Conservation (phyloP, 176 grass and related monocot species). For the Tillandsia fasciculata region DNA sequence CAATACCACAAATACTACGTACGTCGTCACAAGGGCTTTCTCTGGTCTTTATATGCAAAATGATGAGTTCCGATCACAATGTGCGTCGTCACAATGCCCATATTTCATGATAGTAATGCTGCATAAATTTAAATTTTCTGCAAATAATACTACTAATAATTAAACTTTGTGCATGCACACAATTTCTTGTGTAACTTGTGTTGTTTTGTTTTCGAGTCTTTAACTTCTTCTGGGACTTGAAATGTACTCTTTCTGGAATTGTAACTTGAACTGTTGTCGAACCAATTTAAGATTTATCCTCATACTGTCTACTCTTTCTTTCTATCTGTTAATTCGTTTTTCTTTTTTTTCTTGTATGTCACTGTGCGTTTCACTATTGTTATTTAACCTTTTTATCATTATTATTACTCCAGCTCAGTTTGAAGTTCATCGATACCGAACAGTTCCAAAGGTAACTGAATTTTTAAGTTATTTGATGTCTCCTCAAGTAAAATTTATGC, state of each 20-base stretch:
- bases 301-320: not conserved
- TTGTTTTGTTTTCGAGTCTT: too few relatives aligned
- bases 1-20: too few relatives aligned
- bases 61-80: too few relatives aligned
- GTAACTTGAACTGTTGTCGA: not conserved
- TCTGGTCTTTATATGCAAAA: too few relatives aligned
- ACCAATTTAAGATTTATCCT: not conserved
- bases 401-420: conserved; percentile 44
- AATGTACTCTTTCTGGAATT: not conserved
- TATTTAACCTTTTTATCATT: not conserved
- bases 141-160: too few relatives aligned
- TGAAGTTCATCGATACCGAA: conserved; percentile 87
- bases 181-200: too few relatives aligned
- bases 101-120: too few relatives aligned
- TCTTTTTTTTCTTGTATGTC: not conserved
- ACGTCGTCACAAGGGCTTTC: too few relatives aligned
- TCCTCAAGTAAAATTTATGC: not conserved
- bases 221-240: too few relatives aligned
- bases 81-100: too few relatives aligned
- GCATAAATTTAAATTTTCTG: too few relatives aligned
- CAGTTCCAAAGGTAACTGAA: conserved; percentile 67
- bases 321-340: not conserved
- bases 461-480: not conserved
- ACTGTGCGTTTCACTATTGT: conserved; percentile 4
- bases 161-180: too few relatives aligned